Evolutionary conservation across 192 early-diverging fungal genomes (phyloP).

Genomic region (Rhizophagus sp.): DNA sequence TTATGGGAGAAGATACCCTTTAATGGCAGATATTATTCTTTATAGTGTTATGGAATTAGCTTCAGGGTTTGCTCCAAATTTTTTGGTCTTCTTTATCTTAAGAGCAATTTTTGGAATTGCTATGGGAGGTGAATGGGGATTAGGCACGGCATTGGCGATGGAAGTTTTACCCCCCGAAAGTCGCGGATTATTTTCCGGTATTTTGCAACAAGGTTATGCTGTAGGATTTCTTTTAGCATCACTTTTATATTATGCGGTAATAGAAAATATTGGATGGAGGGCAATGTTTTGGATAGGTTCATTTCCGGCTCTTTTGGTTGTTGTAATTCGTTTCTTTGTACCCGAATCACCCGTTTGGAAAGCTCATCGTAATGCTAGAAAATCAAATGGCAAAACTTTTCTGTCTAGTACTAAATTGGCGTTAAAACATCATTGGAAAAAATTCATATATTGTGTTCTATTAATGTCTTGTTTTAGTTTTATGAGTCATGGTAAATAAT

Average conservation of each 20-base stretch:
- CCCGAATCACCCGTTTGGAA: conserved; percentile 62
- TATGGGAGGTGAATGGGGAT: conserved; percentile 78
- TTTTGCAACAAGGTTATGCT: conserved; percentile 74
- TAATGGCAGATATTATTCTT: conserved; percentile 66
- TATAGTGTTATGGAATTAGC: conserved; percentile 63
- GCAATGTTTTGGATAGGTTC: conserved; percentile 71
- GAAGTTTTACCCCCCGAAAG: conserved; percentile 65
- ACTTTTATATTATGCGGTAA: conserved; percentile 57
- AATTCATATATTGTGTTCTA: conserved; percentile 52
- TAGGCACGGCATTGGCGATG: conserved; percentile 73
- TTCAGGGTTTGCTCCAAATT: conserved; percentile 67
- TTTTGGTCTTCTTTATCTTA: conserved; percentile 59
- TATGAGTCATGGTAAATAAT: conserved; percentile 54
- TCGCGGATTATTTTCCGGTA: conserved; percentile 74
- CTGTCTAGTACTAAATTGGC: conserved; percentile 27
- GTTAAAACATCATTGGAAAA: conserved; percentile 53
- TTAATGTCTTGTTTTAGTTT: conserved; percentile 73
- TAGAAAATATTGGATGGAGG: conserved; percentile 62
- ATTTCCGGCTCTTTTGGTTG: conserved; percentile 57
- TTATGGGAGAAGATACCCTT: conserved; percentile 66
- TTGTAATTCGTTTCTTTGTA: conserved; percentile 62
- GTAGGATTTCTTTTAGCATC: conserved; percentile 67
- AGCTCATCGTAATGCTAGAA: conserved; percentile 15
- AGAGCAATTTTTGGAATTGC: conserved; percentile 67
- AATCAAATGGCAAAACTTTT: conserved; percentile 35